Percentiles rank a stretch among this genome's conserved stretches.
phyloP scores from a whole-genome alignment of 345 rosid genomes.

The Psidium guajava region DNA sequence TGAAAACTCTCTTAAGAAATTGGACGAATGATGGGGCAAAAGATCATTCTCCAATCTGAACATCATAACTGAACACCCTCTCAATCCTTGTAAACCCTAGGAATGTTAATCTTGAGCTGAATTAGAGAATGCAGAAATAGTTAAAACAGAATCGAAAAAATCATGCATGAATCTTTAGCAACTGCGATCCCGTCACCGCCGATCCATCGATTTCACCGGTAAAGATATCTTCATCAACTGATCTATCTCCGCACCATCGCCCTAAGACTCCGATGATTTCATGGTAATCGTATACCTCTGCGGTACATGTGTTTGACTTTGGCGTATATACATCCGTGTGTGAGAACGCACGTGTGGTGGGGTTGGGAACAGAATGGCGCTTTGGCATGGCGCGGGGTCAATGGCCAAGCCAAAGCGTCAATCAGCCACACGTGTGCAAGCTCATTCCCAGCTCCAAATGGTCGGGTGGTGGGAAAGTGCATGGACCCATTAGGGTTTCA shows the following conservation, averaged over 20 bases:
- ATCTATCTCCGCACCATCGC: neutral
- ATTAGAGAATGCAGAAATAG: neutral
- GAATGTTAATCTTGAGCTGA: too few species aligned
- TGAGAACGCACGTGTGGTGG: neutral
- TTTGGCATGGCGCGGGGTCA: neutral
- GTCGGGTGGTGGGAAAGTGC: neutral
- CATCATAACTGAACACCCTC: neutral
- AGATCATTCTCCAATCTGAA: neutral
- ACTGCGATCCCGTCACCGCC: neutral
- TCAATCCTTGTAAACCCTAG: neutral
- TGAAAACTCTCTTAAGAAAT: neutral
- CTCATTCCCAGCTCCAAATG: neutral
- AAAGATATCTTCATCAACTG: neutral
- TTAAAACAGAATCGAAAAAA: neutral
- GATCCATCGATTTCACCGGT: neutral
- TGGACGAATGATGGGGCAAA: neutral
- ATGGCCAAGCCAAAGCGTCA: neutral
- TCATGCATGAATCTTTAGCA: neutral
- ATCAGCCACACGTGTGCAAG: neutral
- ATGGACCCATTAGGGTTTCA: neutral
- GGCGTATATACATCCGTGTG: neutral
- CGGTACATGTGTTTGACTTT: neutral
- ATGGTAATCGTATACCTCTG: neutral
- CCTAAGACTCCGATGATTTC: neutral
- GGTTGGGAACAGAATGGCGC: neutral